A percentile compares a stretch with the other conserved stretches of the same genome.
Evolutionary conservation across 2,329 filamentous ascomycete genomes (phyloP).

Genomic region (Exophiala lecanii-corni): DNA sequence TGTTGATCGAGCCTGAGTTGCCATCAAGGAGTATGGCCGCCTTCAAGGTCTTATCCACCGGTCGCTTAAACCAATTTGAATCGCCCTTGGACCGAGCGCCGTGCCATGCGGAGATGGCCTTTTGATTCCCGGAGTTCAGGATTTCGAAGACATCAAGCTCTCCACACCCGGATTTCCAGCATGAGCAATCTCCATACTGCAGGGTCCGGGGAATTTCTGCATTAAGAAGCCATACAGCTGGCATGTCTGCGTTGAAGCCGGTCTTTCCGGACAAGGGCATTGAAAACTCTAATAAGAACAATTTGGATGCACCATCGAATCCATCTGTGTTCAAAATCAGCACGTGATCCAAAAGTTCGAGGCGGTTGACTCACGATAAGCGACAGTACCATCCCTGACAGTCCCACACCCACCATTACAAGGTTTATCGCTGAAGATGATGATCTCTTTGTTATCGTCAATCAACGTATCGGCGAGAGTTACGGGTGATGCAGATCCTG

Average conservation of each 20-base stretch:
- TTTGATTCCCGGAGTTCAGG: conserved; percentile 58
- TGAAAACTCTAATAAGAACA: conserved; percentile 68
- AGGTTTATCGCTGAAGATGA: conserved; percentile 47
- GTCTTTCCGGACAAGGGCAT: conserved; percentile 61
- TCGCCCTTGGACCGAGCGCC: conserved; percentile 55
- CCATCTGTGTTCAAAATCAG: conserved; percentile 51
- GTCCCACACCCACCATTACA: conserved; percentile 49
- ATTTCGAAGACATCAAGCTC: conserved; percentile 75
- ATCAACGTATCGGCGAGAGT: conserved; percentile 48
- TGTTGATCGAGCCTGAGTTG: conserved; percentile 15
- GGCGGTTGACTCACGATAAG: conserved; percentile 41
- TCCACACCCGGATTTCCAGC: conserved; percentile 66
- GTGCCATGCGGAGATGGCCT: conserved; percentile 68
- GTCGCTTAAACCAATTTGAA: conserved; percentile 68
- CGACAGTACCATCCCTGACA: conserved; percentile 45
- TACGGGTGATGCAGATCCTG: conserved; percentile 44
- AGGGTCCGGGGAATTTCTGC: conserved; percentile 64
- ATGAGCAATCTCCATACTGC: conserved; percentile 69
- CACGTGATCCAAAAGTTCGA: background rate
- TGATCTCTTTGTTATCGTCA: conserved; percentile 47
- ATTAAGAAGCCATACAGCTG: conserved; percentile 73
- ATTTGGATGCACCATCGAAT: conserved; percentile 64
- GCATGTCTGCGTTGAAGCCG: conserved; percentile 60
- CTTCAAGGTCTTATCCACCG: conserved; percentile 56
- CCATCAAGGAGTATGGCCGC: conserved; percentile 57